Conservation (phyloP, 768 basidiomycete genomes). For the Tricholoma sp. region DNA sequence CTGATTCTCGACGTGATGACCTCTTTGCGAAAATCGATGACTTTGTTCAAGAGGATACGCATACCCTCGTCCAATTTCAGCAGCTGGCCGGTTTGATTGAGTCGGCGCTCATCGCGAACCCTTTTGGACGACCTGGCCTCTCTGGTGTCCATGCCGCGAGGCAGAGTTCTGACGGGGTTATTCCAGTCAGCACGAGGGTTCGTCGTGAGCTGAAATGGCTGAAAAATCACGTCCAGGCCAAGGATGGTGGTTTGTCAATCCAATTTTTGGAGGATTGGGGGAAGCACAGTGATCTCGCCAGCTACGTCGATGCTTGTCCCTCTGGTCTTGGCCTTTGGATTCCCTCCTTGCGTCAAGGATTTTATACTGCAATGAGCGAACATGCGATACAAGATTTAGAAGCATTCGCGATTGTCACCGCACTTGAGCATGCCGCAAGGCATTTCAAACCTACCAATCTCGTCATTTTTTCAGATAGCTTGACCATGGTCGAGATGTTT, state of each 20-base stretch:
- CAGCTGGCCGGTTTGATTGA: not conserved
- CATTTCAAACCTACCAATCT: not conserved
- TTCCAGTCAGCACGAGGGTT: not conserved
- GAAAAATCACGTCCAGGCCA: not conserved
- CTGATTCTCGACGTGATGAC: not conserved
- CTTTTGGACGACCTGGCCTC: not conserved
- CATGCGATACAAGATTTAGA: not conserved
- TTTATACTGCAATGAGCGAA: not conserved
- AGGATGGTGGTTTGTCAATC: not conserved
- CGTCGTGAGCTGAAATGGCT: not conserved
- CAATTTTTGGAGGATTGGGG: not conserved
- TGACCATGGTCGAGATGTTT: not conserved
- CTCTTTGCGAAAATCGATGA: not conserved
- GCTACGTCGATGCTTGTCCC: not conserved
- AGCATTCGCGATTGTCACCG: not conserved
- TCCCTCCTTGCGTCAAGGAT: not conserved
- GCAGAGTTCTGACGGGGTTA: not conserved
- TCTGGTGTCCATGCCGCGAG: not conserved
- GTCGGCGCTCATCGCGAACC: not conserved
- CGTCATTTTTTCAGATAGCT: not conserved
- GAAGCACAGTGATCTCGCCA: not conserved
- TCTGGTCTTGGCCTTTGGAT: not conserved
- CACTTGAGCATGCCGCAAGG: not conserved
- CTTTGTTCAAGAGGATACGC: not conserved
- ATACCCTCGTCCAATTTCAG: not conserved